These are phyloP conservation scores for Colletotrichum sp. DNA, from an alignment of 2,329 filamentous ascomycete species.

Conservation along the genomic window DNA sequence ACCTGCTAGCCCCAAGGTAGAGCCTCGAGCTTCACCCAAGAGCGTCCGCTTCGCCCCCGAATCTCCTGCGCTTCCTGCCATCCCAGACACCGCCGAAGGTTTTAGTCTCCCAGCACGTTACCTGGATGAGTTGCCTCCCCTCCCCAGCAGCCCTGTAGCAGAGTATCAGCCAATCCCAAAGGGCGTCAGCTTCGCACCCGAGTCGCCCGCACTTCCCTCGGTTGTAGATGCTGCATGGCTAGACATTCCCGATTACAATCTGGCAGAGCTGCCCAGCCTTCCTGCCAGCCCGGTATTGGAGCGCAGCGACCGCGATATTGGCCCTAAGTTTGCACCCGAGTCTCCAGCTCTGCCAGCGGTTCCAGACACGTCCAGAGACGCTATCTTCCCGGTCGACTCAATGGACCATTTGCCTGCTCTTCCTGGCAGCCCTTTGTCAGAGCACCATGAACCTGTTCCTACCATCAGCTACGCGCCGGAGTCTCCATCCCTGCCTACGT, in stretches of 20 bases:
- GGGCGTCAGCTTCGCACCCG: neutral
- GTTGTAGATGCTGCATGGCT: neutral
- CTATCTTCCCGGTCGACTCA: neutral
- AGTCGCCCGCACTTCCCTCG: neutral
- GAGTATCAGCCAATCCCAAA: neutral
- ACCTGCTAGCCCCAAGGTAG: neutral
- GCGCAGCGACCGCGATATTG: neutral
- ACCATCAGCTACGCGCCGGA: neutral
- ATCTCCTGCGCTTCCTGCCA: neutral
- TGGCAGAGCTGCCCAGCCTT: neutral
- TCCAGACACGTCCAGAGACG: neutral
- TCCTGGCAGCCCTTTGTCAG: neutral
- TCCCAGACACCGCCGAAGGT: neutral
- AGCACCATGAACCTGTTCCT: neutral
- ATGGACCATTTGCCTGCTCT: conserved; percentile 18
- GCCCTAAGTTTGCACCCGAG: neutral
- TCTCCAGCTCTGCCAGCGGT: neutral
- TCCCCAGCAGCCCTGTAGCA: neutral
- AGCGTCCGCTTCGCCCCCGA: neutral
- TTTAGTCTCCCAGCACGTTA: neutral
- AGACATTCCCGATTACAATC: neutral
- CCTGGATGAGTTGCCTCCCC: neutral
- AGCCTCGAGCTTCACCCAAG: neutral
- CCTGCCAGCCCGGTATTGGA: neutral
- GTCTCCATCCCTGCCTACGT: neutral